Percentiles rank a stretch among this genome's conserved stretches.
Evolutionary conservation across 1,284 basidiomycete genomes (phyloP).

Genomic region (Ganoderma leucocontextum): DNA sequence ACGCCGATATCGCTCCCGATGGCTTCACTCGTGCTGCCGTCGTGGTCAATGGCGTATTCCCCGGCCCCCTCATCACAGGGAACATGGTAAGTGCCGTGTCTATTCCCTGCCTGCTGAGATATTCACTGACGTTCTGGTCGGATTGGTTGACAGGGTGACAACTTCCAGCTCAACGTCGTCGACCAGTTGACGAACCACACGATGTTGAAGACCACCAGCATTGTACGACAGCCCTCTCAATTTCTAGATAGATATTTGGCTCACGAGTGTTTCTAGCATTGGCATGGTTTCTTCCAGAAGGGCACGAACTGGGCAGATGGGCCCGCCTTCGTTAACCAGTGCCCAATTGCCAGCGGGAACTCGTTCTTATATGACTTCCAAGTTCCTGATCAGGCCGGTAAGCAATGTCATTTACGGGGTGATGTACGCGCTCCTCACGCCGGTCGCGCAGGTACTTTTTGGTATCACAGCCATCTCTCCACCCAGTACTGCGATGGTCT

Average conservation of each 20-base stretch:
- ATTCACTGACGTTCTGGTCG: background rate
- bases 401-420: conserved; percentile 26
- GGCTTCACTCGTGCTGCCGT: conserved; percentile 35
- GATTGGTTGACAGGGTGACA: conserved; percentile 30
- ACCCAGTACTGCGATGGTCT: conserved; percentile 43
- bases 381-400: conserved; percentile 43
- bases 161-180: conserved; percentile 45
- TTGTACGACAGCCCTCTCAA: conserved; percentile 35
- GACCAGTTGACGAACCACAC: conserved; percentile 44
- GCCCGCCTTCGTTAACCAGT: conserved; percentile 52
- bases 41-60: conserved; percentile 36
- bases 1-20: conserved; percentile 36
- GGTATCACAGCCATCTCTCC: conserved; percentile 37
- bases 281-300: conserved; percentile 46
- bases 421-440: background rate
- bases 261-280: conserved; percentile 39
- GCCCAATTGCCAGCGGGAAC: conserved; percentile 55
- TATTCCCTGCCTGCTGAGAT: background rate
- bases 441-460: conserved; percentile 29
- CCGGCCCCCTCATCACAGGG: conserved; percentile 38
- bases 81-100: conserved; percentile 28
- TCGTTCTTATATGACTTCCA: conserved; percentile 53
- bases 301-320: conserved; percentile 46
- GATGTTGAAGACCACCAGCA: conserved; percentile 46
- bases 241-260: background rate